These are phyloP conservation scores for Physocladia obscura DNA, from an alignment of 192 early-diverging fungal genomes.

Conservation along the genomic window DNA sequence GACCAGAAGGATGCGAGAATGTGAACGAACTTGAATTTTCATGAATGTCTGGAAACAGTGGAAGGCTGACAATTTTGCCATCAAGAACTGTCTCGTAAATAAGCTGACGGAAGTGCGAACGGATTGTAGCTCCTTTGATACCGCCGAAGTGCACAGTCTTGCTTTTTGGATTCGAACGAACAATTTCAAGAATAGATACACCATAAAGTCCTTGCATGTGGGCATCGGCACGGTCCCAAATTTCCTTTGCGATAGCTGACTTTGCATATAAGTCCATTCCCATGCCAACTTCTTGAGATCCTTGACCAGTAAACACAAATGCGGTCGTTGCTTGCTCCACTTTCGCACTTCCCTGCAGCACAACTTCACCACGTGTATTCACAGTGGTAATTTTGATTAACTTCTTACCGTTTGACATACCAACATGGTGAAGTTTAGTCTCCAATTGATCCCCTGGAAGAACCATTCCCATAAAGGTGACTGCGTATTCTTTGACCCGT, in stretches of 20 bases:
- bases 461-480: conserved; percentile 87
- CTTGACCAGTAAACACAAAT: conserved; percentile 95
- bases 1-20: conserved; percentile 78
- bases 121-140: conserved; percentile 75
- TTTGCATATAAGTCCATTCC: conserved; percentile 88
- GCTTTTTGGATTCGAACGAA: conserved; percentile 77
- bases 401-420: conserved; percentile 96
- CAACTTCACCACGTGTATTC: conserved; percentile 80
- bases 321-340: conserved; percentile 88
- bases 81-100: conserved; percentile 85
- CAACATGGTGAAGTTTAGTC: conserved; percentile 87
- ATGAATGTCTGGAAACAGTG: conserved; percentile 85
- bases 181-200: conserved; percentile 89
- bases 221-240: conserved; percentile 89
- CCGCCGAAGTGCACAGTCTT: conserved; percentile 90
- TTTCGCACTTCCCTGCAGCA: conserved; percentile 87
- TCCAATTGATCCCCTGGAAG: conserved; percentile 84
- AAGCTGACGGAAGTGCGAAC: conserved; percentile 82
- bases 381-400: conserved; percentile 86
- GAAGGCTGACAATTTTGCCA: conserved; percentile 73
- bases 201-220: conserved; percentile 84
- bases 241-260: conserved; percentile 75
- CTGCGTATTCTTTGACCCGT: conserved; percentile 81
- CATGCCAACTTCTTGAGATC: conserved; percentile 94
- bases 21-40: conserved; percentile 73